These are phyloP conservation scores for Pseudozyma sp. DNA, from an alignment of 1,284 basidiomycete species.

Conservation along the genomic window DNA sequence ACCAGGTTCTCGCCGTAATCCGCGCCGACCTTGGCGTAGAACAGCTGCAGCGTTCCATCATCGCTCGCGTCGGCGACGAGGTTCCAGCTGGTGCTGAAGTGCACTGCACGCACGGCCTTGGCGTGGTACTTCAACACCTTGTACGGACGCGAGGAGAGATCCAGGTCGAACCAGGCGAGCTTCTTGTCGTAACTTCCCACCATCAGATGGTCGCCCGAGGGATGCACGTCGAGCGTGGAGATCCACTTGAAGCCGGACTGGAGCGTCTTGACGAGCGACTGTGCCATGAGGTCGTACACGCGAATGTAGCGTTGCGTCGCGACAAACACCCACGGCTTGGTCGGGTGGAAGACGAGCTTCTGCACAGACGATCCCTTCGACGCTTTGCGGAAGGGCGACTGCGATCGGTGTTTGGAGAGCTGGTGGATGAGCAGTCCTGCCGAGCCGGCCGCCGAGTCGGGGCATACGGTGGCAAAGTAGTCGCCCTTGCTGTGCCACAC, in stretches of 20 bases:
- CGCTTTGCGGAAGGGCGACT: conserved; percentile 91
- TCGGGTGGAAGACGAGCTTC: conserved; percentile 91
- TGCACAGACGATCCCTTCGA: conserved; percentile 88
- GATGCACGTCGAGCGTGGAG: conserved; percentile 94
- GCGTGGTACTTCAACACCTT: conserved; percentile 96
- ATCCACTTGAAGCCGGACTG: conserved; percentile 96
- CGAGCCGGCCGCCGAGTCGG: conserved; percentile 74
- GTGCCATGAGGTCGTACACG: conserved; percentile 92
- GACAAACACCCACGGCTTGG: conserved; percentile 94
- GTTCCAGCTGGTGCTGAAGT: conserved; percentile 85
- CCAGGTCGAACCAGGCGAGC: conserved; percentile 98
- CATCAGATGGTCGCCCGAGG: conserved; percentile 85
- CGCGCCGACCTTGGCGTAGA: conserved; percentile 89
- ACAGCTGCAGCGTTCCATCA: conserved; percentile 95
- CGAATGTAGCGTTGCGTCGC: conserved; percentile 98
- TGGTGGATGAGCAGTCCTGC: conserved; percentile 93
- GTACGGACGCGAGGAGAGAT: conserved; percentile 94
- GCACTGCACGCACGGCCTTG: conserved; percentile 87
- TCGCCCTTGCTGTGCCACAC: conserved; percentile 95
- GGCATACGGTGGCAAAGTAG: conserved; percentile 86
- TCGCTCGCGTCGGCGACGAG: conserved; percentile 95
- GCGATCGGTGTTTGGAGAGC: conserved; percentile 89
- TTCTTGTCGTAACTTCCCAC: conserved; percentile 98
- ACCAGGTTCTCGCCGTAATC: conserved; percentile 89
- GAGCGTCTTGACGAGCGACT: conserved; percentile 91